These are phyloP conservation scores for Mrakia blollopis DNA, from an alignment of 768 basidiomycete species.

Conservation along the genomic window DNA sequence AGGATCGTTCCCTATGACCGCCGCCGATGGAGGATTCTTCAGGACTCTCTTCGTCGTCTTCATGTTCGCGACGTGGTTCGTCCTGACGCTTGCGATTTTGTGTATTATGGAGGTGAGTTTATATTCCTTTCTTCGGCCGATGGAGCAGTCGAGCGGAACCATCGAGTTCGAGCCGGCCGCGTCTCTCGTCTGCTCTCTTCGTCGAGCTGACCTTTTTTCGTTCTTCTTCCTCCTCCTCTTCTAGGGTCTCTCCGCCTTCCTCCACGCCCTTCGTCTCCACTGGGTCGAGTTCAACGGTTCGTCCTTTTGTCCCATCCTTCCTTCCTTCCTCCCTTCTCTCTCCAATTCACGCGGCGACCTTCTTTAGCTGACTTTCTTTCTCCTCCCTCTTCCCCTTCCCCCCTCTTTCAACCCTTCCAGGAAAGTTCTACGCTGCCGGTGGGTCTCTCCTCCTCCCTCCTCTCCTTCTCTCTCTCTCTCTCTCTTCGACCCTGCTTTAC, in stretches of 20 bases:
- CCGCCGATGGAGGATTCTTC: slow-evolving; percentile 46
- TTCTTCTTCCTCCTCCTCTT: neutral
- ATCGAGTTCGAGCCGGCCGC: neutral
- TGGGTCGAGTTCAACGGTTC: slow-evolving; percentile 98
- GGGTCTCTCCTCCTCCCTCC: neutral
- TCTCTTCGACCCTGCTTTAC: too few species aligned
- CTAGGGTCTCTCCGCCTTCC: slow-evolving; percentile 87
- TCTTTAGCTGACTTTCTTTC: neutral
- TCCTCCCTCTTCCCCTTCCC: neutral
- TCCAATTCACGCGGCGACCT: neutral
- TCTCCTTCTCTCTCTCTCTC: neutral
- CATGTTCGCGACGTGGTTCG: slow-evolving; percentile 77
- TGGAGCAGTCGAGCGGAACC: neutral
- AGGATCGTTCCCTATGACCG: slow-evolving; percentile 45
- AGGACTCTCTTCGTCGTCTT: slow-evolving; percentile 55
- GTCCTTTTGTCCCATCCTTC: slow-evolving; percentile 75
- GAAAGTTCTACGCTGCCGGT: slow-evolving; percentile 7
- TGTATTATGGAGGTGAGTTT: slow-evolving; percentile 89
- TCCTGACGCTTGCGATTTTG: slow-evolving; percentile 66
- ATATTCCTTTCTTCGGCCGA: slow-evolving; percentile 26
- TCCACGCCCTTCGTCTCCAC: slow-evolving; percentile 92
- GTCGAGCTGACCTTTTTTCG: slow-evolving; percentile 15
- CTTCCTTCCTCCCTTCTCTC: neutral
- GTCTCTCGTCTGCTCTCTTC: neutral
- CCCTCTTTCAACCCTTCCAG: neutral